Conservation (phyloP, 2,329 filamentous ascomycete species). For the Ophiocordyceps polyrhachis-furcata region DNA sequence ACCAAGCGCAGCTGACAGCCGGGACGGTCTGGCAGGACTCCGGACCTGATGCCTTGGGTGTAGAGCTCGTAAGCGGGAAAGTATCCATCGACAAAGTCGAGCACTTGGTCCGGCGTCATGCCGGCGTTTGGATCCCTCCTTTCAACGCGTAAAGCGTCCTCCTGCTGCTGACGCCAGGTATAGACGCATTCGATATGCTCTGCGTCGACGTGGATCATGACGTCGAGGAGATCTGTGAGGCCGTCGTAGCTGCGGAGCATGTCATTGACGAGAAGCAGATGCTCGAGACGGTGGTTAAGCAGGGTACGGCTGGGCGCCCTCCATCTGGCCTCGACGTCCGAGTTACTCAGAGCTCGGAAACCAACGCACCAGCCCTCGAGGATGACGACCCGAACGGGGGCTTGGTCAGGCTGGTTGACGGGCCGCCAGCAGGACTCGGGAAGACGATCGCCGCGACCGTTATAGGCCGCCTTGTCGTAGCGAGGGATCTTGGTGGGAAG, state of each 20-base stretch:
- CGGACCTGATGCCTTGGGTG: slow-evolving; percentile 36
- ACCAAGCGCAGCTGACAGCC: slow-evolving; percentile 42
- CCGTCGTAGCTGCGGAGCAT: slow-evolving; percentile 26
- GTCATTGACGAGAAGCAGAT: slow-evolving; percentile 32
- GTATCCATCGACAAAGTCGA: slow-evolving; percentile 51
- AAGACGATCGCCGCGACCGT: slow-evolving; percentile 58
- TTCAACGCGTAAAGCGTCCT: slow-evolving; percentile 44
- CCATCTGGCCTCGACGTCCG: slow-evolving; percentile 31
- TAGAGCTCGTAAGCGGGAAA: slow-evolving; percentile 58
- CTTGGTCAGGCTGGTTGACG: slow-evolving; percentile 32
- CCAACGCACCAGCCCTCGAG: slow-evolving; percentile 88
- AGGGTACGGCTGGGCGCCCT: slow-evolving; percentile 31
- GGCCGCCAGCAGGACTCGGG: slow-evolving; percentile 41
- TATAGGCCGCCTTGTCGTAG: slow-evolving; percentile 70
- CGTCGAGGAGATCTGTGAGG: slow-evolving; percentile 30
- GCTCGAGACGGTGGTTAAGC: slow-evolving; percentile 25
- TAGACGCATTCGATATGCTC: slow-evolving; percentile 61
- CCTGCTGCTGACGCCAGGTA: slow-evolving; percentile 67
- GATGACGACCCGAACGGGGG: slow-evolving; percentile 45
- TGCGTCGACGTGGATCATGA: slow-evolving; percentile 46
- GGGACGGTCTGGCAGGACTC: slow-evolving; percentile 30
- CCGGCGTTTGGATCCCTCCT: slow-evolving; percentile 41
- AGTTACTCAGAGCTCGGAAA: slow-evolving; percentile 43
- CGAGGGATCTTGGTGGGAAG: slow-evolving; percentile 41
- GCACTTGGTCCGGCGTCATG: slow-evolving; percentile 69